Evolutionary conservation across 768 basidiomycete genomes (phyloP), one percentile per base, ranked within the genome.

Genomic region (Suillus lakei): DNA sequence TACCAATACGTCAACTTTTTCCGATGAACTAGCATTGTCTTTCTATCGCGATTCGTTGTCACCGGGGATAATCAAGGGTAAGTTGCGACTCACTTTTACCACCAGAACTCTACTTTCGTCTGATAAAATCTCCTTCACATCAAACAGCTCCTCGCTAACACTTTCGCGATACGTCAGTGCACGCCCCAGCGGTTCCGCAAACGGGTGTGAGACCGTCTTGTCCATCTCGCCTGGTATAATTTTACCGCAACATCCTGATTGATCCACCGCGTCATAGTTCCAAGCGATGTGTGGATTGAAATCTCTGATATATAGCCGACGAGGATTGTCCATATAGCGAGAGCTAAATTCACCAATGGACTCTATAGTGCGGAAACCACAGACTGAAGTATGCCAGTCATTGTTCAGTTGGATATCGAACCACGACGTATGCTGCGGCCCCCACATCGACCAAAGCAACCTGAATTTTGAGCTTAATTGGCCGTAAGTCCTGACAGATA

Each of bases 81-180:
- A 12, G 38, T 44, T 15, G 13, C 39, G 12, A 61, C 28, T 7
- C 55, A 85, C 85, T 79, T 83, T 82, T 50, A 86, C 73, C 59
- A 86, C 69, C 64, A 86, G 72, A 59, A 87, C 67, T 64, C 84
- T 72, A 67, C 78, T 80, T 67, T 85, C 84, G 71, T 86, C 86
- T 80, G 86, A 83, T 85, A 86, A 86, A 60, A 84, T 85, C 72
- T 86, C 84, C 59, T 83, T 85, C 50, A 85, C 81, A 67, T 83
- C 79, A 66, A 81, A 84, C 23, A 71, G 75, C 61, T 85, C 81
- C 69, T 81, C 72, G 68, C 83, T 86, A 36, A 84, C 73, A 26
- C 83, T 77, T 73, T 86, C 85, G 53, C 81, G 81, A 68, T 86
- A 86, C 10, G 86, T 83, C 66, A 87, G 72, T 60, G 73, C 79